Evolutionary conservation across 2,329 filamentous ascomycete genomes (phyloP), one percentile per base, ranked within the genome.

Genomic region (Aspergillus sp.): DNA sequence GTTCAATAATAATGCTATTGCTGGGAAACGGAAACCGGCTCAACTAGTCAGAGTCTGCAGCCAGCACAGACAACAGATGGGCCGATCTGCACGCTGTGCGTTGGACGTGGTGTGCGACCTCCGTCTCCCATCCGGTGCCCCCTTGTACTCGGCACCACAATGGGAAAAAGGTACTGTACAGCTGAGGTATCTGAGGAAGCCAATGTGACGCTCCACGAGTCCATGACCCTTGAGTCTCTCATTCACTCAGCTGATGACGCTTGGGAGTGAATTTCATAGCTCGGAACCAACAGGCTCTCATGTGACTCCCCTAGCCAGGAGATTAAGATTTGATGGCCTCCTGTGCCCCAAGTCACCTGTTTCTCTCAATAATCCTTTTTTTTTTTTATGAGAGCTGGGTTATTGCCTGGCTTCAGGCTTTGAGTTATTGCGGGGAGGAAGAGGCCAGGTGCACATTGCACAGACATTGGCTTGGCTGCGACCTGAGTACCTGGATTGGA

Each of bases 401-500:
- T 30, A 53, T 24, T 24, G 7, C 5, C 5, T 30, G 27, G 8
- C 27, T 30, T 9, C 9, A 30, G 27, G 27, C 27, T 30, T 30
- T 46, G 49, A 39, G 19, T 39, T 44, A 42, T 41, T 42, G 40
- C 37, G 45, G 45, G 45, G 45, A 34, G 24, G 24, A 15, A n/a
- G 15, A n/a, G 7, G 5, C 34, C n/a, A 48, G 20, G 5, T 45
- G 41, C 41, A 24, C 20, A 45, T 47, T 47, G 51, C 51, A 49
- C 55, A 41, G 45, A 33, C 27, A 33, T 24, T 33, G 47, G 37
- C 55, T 52, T 57, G 49, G 50, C 55, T 39, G 17, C 17, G 15
- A 44, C 39, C 51, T 48, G 44, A 57, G 49, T 53, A 53, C 50
- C 55, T 57, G 49, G 55, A 52, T 51, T 51, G 40, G 6, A 11